Percentiles rank a stretch among this genome's conserved stretches.
Evolutionary conservation across 1,284 basidiomycete species (phyloP).

Genomic region (Ustilago esculenta): DNA sequence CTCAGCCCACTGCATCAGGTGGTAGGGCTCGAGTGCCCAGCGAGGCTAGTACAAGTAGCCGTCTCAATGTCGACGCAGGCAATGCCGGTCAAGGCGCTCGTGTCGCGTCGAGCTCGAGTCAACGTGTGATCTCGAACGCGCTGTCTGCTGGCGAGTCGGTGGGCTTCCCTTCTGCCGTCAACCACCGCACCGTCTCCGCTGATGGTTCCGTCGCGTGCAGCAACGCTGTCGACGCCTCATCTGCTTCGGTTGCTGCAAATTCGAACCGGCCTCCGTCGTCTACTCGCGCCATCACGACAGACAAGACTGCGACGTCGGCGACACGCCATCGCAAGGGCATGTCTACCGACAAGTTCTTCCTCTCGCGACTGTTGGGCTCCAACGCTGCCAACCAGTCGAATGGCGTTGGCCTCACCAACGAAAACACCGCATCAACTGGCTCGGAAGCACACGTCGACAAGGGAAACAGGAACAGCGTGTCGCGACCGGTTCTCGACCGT

Average conservation of each 20-base stretch:
- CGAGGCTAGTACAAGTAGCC: constrained; percentile 19
- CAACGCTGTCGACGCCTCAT: constrained; percentile 3
- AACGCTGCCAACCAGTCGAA: constrained; percentile 14
- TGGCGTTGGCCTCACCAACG: background rate
- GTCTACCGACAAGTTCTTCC: constrained; percentile 62
- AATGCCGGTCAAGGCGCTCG: constrained; percentile 1
- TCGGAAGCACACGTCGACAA: constrained; percentile 14
- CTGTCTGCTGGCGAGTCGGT: constrained; percentile 24
- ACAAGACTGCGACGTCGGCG: constrained; percentile 17
- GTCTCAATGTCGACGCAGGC: constrained; percentile 2
- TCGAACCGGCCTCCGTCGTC: constrained; percentile 20
- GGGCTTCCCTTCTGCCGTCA: constrained; percentile 28
- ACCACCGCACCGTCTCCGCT: constrained; percentile 9
- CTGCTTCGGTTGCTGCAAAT: background rate
- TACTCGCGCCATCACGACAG: constrained; percentile 4
- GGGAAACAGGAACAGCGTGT: constrained; percentile 38
- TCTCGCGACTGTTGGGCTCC: constrained; percentile 51
- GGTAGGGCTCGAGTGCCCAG: constrained; percentile 22
- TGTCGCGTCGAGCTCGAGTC: constrained; percentile 11
- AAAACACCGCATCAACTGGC: constrained; percentile 6
- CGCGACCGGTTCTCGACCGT: constrained; percentile 24
- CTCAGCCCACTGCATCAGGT: constrained; percentile 3
- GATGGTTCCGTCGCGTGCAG: constrained; percentile 4
- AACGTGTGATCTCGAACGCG: constrained; percentile 27
- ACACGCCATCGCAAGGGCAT: constrained; percentile 59